Base-by-base conservation (phyloP, 495 filamentous ascomycete genomes). In the Talaromyces proteolyticus region DNA sequence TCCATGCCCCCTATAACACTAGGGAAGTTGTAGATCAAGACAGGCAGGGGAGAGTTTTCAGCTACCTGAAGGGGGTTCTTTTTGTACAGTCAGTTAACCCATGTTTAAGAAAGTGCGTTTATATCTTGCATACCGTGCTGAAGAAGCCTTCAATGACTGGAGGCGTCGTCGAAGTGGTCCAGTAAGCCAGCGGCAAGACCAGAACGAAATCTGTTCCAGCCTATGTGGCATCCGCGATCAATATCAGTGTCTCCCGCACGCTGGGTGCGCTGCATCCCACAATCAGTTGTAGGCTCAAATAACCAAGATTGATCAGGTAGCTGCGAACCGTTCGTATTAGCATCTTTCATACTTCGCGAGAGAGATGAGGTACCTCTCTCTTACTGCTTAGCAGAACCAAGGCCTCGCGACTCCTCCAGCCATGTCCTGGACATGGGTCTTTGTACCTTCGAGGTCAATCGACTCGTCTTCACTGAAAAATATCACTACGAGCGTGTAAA, bases 11-110 rank as follows among this genome's bases (percentile, higher is more conserved):
- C 67, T 26, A 81, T 81, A 6, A 85, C 88, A 18, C 78, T 84
- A 8, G 88, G 88, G 63, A 81, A 93, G 69, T 91, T 93, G 72
- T 93, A 93, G 57, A 91, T 88, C 49, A 91, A 68, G 56, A 93
- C 74, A 6, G 88, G 88, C 50, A 93, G 79, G 7, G 86, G 86
- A 4, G 84, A 87, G 16, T 74, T 71, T 54, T 78, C 73, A 24
- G 88, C 88, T 8, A 93, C 18, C 41, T 43, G 19, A n/a, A n/a
- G n/a, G n/a, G n/a, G n/a, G n/a, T n/a, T n/a, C n/a, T 23, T 43
- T 21, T 5, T 12, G 18, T 43, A 18, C 6, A 12, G 16, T 43
- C 19, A 43, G 3, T 36, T 7, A 36, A 14, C 14, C 14, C 14
- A 36, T 21, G 18, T 1, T 23, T 12, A 43, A 43, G 18, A 12